Conservation (phyloP, 768 basidiomycete genomes). For the Tylopilus balloui region DNA sequence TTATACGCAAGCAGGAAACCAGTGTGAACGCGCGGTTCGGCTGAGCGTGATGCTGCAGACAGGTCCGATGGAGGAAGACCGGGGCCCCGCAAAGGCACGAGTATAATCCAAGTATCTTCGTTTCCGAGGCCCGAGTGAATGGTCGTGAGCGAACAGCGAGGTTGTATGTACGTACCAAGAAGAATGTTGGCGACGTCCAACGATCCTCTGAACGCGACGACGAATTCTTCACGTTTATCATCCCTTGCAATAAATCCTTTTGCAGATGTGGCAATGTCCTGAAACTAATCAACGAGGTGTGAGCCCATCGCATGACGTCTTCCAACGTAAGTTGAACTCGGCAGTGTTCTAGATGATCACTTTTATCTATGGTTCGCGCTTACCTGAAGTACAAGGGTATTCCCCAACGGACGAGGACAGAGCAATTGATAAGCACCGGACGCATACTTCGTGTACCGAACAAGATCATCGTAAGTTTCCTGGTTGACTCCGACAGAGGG, state of each 20-base stretch:
- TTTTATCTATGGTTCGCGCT: conserved; percentile 7
- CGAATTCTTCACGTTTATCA: conserved; percentile 37
- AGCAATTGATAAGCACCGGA: conserved; percentile 45
- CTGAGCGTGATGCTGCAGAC: background rate
- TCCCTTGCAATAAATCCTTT: conserved; percentile 46
- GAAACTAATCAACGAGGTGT: conserved; percentile 30
- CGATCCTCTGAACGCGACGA: conserved; percentile 41
- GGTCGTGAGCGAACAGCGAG: background rate
- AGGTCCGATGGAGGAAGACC: conserved; percentile 22
- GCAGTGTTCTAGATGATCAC: background rate
- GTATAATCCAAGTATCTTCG: conserved; percentile 22
- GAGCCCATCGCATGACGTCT: background rate
- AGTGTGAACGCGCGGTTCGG: conserved; percentile 31
- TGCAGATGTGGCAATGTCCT: conserved; percentile 33
- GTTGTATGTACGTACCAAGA: conserved; percentile 8
- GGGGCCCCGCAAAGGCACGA: conserved; percentile 18
- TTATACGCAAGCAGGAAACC: conserved; percentile 37
- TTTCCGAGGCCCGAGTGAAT: background rate
- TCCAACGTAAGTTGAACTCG: background rate
- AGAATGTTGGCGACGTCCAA: conserved; percentile 22
- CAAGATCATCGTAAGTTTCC: conserved; percentile 39
- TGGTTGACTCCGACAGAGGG: conserved; percentile 31
- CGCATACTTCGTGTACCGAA: conserved; percentile 46
- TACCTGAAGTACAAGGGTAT: conserved; percentile 39
- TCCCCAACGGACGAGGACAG: conserved; percentile 48